Conservation (phyloP, 2,329 filamentous ascomycete species). For the Seiridium cupressi region DNA sequence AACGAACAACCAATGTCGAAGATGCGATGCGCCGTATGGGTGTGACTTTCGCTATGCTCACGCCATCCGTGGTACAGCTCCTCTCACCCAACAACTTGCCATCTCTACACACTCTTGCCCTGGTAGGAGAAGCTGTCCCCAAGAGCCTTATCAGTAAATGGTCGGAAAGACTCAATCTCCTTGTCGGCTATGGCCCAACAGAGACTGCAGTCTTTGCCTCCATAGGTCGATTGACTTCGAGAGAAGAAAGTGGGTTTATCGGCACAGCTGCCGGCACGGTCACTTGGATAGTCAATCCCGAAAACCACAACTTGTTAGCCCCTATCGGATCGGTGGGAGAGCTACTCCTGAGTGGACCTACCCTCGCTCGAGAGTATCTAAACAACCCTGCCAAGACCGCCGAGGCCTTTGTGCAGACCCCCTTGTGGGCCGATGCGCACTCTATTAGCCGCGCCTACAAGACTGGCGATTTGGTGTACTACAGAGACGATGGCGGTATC, state of each 20-base stretch:
- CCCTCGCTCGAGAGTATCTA: slow-evolving; percentile 28
- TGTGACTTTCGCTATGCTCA: slow-evolving; percentile 1
- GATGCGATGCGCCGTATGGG: neutral
- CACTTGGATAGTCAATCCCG: slow-evolving; percentile 10
- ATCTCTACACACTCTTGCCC: neutral
- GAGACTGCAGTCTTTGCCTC: slow-evolving; percentile 3
- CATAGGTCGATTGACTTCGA: neutral
- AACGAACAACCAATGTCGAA: neutral
- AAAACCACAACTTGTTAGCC: slow-evolving; percentile 5
- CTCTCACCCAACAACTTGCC: neutral
- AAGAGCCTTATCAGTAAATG: slow-evolving; percentile 1
- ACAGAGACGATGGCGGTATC: slow-evolving; percentile 26
- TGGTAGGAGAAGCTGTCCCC: slow-evolving; percentile 3
- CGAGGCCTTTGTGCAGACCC: slow-evolving; percentile 21
- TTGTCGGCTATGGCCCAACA: slow-evolving; percentile 6
- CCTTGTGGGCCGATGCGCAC: slow-evolving; percentile 10
- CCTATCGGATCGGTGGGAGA: slow-evolving; percentile 16
- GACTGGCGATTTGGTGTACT: slow-evolving; percentile 38
- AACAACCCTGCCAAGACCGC: slow-evolving; percentile 17
- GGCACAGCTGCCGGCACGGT: slow-evolving; percentile 18
- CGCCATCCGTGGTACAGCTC: neutral
- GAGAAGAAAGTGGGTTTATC: slow-evolving; percentile 17
- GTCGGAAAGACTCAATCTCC: neutral
- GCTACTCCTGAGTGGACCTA: slow-evolving; percentile 13
- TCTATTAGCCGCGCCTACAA: slow-evolving; percentile 29